Conservation (phyloP, 2,329 filamentous ascomycete species). For the Monosporascus sp. region DNA sequence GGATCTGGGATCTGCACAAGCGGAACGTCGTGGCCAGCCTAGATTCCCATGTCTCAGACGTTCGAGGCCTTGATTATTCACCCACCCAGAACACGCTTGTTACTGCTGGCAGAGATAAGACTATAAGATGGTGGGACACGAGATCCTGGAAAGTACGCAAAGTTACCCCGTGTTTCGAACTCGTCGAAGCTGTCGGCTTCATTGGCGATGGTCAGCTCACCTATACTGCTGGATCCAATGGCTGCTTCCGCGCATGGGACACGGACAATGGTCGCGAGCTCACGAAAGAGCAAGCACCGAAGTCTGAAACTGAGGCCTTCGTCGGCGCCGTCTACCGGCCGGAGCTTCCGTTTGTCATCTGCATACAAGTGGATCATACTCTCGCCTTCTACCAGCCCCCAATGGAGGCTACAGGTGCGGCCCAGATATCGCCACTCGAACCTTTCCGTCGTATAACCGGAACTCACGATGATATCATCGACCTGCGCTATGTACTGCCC, state of each 20-base stretch:
- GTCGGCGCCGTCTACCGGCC: slow-evolving; percentile 64
- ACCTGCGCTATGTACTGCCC: slow-evolving; percentile 78
- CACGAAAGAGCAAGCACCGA: slow-evolving; percentile 63
- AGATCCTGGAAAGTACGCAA: slow-evolving; percentile 76
- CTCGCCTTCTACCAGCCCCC: slow-evolving; percentile 62
- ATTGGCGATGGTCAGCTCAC: slow-evolving; percentile 64
- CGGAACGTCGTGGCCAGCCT: slow-evolving; percentile 69
- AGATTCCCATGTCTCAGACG: slow-evolving; percentile 91
- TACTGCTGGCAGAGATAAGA: slow-evolving; percentile 87
- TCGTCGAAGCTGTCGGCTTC: slow-evolving; percentile 80
- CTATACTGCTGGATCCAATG: slow-evolving; percentile 81
- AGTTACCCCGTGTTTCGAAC: slow-evolving; percentile 78
- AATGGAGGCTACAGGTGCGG: slow-evolving; percentile 30
- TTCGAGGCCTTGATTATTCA: slow-evolving; percentile 82
- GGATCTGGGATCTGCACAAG: slow-evolving; percentile 88
- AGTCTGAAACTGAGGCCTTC: slow-evolving; percentile 60
- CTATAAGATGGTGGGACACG: slow-evolving; percentile 85
- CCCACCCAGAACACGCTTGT: slow-evolving; percentile 68
- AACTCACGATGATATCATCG: slow-evolving; percentile 96
- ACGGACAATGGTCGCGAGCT: slow-evolving; percentile 71
- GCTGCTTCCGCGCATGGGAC: slow-evolving; percentile 78
- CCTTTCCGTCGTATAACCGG: slow-evolving; percentile 80
- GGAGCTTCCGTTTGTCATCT: slow-evolving; percentile 65
- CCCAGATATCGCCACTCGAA: slow-evolving; percentile 34
- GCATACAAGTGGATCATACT: slow-evolving; percentile 85